Conservation (phyloP, 1,284 basidiomycete genomes). For the Boletus mariae region DNA sequence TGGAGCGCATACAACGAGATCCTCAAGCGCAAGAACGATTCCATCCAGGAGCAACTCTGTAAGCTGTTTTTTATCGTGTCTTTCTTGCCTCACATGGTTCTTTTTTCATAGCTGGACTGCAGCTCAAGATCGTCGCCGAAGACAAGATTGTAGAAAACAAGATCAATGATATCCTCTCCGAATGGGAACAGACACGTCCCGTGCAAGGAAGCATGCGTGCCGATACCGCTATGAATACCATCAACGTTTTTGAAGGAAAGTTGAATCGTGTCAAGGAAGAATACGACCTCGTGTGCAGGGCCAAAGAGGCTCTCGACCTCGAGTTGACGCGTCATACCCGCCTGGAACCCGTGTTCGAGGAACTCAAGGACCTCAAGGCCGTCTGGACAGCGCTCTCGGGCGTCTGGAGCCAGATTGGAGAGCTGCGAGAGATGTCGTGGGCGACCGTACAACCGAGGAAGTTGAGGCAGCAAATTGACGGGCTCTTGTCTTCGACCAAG, state of each 20-base stretch:
- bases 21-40: conserved; percentile 95
- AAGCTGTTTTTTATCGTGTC: conserved; percentile 18
- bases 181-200: conserved; percentile 95
- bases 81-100: conserved; percentile 1
- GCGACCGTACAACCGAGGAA: conserved; percentile 92
- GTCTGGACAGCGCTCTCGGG: conserved; percentile 99
- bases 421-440: conserved; percentile 89
- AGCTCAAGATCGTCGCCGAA: conserved; percentile 98
- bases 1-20: conserved; percentile 99
- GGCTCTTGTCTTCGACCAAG: conserved; percentile 84
- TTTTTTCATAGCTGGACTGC: conserved; percentile 71
- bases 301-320: conserved; percentile 95
- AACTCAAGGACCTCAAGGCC: conserved; percentile 92
- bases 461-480: conserved; percentile 91
- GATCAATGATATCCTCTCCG: conserved; percentile 83
- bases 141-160: conserved; percentile 97
- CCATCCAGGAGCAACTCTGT: conserved; percentile 97
- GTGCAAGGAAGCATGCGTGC: conserved; percentile 95
- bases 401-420: conserved; percentile 91
- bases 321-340: conserved; percentile 89
- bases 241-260: conserved; percentile 91
- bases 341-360: conserved; percentile 91
- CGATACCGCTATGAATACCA: conserved; percentile 92
- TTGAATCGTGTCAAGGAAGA: conserved; percentile 89
- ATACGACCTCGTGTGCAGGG: conserved; percentile 89